Base-by-base conservation (phyloP, 441 rosid genomes). In the Populus hybrid region DNA sequence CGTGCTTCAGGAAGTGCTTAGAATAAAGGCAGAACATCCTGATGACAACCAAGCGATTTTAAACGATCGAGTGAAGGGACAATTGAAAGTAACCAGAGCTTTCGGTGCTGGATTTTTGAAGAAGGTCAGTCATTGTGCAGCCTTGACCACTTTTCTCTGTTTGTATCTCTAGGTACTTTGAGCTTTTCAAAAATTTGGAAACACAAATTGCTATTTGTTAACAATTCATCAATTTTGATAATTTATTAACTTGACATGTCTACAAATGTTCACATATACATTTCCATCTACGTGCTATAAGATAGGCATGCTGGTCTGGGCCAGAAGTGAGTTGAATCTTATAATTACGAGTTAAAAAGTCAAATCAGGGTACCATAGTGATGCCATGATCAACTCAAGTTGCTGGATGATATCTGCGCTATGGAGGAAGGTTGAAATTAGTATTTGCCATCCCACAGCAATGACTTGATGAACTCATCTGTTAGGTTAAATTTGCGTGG, bases 31-130 rank as follows among this genome's bases (percentile, higher is more conserved):
- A 1, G 97, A 94, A 83, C 99, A 94, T 83, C 93, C 93, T 29
- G 97, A 90, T 75, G 99, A 94, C 79, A 83, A 83, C 73, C 91
- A 93, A 81, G 90, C 95, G 6, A 82, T 94, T 84, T 82, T 91
- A 69, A 94, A 94, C 81, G 97, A 90, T 83, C 85, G 99, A 82
- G 97, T 93, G 66, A 94, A 94, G 86, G 97, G 97, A 61, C 97
- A 93, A 77, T 81, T 94, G 73, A 94, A 93, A 89, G 97, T 93
- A 80, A 94, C 97, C 56, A 84, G 99, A 84, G 97, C 99, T 42
- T 94, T 94, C 73, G 99, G 97, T 78, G 99, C 97, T 70, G 94
- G 93, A 36, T 94, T 94, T 88, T 87, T 94, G 74, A 94, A 94
- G 90, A 94, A 90, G 95, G 99, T 92, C 31, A 76, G 83, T 83